Evolutionary conservation across 2,329 filamentous ascomycete species (phyloP), one percentile per base, ranked within the genome.

Genomic region (Ophiosphaerella korrae): DNA sequence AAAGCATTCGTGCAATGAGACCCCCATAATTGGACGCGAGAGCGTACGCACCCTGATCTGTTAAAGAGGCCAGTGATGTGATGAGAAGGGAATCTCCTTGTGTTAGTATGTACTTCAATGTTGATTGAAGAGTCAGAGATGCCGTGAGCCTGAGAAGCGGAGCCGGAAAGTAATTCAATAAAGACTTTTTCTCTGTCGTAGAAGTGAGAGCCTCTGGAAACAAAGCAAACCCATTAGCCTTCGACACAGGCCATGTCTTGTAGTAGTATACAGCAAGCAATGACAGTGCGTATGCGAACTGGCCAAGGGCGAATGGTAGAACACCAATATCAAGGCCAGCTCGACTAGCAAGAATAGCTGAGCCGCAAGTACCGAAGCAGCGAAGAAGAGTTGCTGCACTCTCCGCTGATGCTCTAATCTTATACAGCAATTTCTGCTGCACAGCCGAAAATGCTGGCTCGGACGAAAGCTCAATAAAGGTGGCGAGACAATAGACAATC

Each of bases 31-130:
- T 99, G 64, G 92, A 92, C 45, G 93, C 94, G 5, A 99, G 82
- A 0, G 92, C 91, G 68, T 97, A 99, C 32, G 91, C 86, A 12
- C 94, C 94, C 76, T 97, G 94, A 4, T 92, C 88, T 36, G 85
- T 80, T 1, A 94, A 83, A 0, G 86, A 86, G 6, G 92, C 88
- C 50, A 97, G 80, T 11, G 87, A 77, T 13, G 89, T 88, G 57
- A 99, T 88, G 42, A 97, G 85, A 61, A 97, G 84, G 1, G 92
- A 91, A 75, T 99, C 94, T 52, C 93, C 94, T 75, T 97, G 92
- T 0, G 94, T 97, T 45, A 99, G 83, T 45, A 97, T 71, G 71
- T 97, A 93, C 74, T 99, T 99, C 65, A 97, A 85, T 16, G 91
- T 76, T 32, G 90, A 92, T 75, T 99, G 94, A 6, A 92, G 78